phyloP scores from a whole-genome alignment of 2,329 filamentous ascomycete genomes.

The Claviceps lovelessii region DNA sequence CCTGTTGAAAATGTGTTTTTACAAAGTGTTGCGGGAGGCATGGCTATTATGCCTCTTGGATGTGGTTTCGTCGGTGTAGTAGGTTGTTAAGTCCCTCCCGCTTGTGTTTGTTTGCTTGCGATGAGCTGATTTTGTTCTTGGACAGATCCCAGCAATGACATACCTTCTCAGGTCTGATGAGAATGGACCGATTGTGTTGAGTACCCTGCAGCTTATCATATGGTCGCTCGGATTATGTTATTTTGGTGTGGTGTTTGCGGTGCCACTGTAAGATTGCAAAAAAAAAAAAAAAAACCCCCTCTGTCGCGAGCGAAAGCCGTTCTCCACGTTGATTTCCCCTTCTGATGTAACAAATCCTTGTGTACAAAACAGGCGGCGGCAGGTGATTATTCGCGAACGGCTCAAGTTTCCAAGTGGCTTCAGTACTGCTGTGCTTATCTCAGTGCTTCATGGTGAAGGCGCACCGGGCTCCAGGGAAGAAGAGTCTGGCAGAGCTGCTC shows the following conservation, averaged over 20 bases:
- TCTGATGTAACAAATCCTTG: neutral
- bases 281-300: too few species aligned
- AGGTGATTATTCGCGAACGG: conserved; percentile 87
- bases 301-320: neutral
- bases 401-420: conserved; percentile 91
- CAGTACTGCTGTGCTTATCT: conserved; percentile 85
- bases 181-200: conserved; percentile 58
- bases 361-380: conserved; percentile 43
- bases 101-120: neutral
- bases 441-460: conserved; percentile 61
- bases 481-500: conserved; percentile 21
- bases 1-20: conserved; percentile 94
- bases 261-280: conserved; percentile 49
- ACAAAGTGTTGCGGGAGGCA: conserved; percentile 86
- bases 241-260: conserved; percentile 92
- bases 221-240: conserved; percentile 92
- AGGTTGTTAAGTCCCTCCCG: conserved; percentile 13
- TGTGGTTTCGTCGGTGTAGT: conserved; percentile 88
- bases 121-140: conserved; percentile 3
- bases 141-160: conserved; percentile 69
- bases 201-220: conserved; percentile 62
- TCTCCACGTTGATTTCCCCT: neutral
- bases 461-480: conserved; percentile 19
- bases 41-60: conserved; percentile 91
- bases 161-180: conserved; percentile 68